Evolutionary conservation across 495 filamentous ascomycete genomes (phyloP).

Genomic region (Margaritispora aquatica): DNA sequence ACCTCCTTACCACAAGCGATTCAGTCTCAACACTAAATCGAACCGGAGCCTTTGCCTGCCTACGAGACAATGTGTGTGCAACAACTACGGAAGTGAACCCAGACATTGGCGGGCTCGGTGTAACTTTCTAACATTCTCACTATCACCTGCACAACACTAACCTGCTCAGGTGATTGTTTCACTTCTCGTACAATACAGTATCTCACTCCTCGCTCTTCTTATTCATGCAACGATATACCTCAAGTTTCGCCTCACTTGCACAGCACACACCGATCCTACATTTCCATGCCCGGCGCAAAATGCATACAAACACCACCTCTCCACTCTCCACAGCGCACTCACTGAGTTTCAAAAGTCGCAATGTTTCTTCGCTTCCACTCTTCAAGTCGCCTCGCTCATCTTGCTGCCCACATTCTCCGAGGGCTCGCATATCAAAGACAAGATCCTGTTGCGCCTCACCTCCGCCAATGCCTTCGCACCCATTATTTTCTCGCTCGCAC

Average conservation of each 20-base stretch:
- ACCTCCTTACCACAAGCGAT: neutral
- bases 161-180: neutral
- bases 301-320: neutral
- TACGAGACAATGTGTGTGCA: conserved; percentile 2
- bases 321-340: conserved; percentile 3
- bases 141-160: neutral
- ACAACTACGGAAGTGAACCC: conserved; percentile 6
- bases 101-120: conserved; percentile 10
- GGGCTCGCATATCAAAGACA: neutral
- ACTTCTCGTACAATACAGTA: conserved; percentile 6
- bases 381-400: conserved; percentile 9
- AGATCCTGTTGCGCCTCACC: conserved; percentile 2
- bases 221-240: neutral
- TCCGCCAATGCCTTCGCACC: conserved; percentile 10
- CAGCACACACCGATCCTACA: neutral
- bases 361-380: conserved; percentile 10
- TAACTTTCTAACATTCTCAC: neutral
- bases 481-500: conserved; percentile 6
- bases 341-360: conserved; percentile 13
- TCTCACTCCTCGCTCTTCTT: conserved; percentile 4
- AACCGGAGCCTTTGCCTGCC: neutral
- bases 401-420: neutral
- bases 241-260: neutral
- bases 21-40: neutral
- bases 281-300: neutral